Evolutionary conservation across 1,284 basidiomycete genomes (phyloP), one percentile per base, ranked within the genome.

Genomic region (Fomitopsis palustris): DNA sequence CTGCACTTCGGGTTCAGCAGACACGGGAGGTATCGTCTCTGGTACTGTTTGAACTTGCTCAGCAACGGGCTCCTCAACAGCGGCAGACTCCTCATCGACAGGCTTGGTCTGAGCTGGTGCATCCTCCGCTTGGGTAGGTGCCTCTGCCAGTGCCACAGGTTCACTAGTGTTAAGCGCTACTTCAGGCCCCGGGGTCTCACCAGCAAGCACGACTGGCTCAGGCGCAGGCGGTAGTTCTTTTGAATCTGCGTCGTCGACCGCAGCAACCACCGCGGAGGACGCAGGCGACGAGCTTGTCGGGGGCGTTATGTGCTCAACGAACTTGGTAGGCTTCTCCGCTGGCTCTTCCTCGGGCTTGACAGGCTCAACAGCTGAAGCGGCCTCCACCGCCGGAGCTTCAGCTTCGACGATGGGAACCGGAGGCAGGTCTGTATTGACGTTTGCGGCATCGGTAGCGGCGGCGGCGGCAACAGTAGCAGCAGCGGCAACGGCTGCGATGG

Each of bases 181-280:
- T 33, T 76, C 67, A 21, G 74, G 76, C 1, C 75, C 73, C 37
- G 74, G 74, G 2, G 77, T 80, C 45, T 73, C 73, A 6, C 75
- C 75, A 14, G 74, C 65, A 21, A 74, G 64, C 0, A 76, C 70
- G 37, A 76, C 70, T 7, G 54, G 62, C 60, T 75, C 75, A 3
- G 76, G 75, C 4, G 75, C 66, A 45, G 70, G 67, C 19, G 70
- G 69, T 3, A 70, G 65, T 7, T 61, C 42, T 57, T 65, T 66
- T 47, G 64, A 62, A 29, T 64, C 57, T 19, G 56, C 42, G 3
- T 45, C 42, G 19, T 45, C 21, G n/a, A 17, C 45, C 17, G 19
- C 21, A 16, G 12, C 45, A n/a, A 16, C 14, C 45, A 16, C 45
- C 16, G 31, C 43, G 1, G 51, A 57, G 31, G 29, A 21, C n/a